Percentiles rank a stretch among this genome's conserved stretches.
phyloP scores from a whole-genome alignment of 129 eudicot species.

The Cynara cardunculus region DNA sequence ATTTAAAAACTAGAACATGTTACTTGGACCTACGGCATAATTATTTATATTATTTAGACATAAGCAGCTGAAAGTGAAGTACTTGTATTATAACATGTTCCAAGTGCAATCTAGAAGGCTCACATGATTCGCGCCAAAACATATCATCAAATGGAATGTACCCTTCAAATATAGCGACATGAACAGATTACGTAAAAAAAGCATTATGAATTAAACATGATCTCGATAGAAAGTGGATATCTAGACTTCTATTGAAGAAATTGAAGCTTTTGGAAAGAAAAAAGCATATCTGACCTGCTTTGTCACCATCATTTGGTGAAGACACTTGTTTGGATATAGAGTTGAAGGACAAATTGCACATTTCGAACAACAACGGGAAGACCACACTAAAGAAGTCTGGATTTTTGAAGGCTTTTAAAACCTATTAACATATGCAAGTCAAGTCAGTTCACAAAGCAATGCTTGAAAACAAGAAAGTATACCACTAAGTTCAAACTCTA shows the following conservation, averaged over 20 bases:
- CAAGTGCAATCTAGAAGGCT: not conserved
- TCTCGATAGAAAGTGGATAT: not conserved
- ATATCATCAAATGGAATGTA: not conserved
- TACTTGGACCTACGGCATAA: not conserved
- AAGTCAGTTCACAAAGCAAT: slow-evolving; percentile 17
- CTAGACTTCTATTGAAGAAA: not conserved
- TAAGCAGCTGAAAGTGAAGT: not conserved
- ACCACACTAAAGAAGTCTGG: slow-evolving; percentile 72
- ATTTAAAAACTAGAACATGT: not conserved
- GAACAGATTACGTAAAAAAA: not conserved
- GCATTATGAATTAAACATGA: not conserved
- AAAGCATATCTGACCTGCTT: slow-evolving; percentile 46
- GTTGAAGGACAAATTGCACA: slow-evolving; percentile 42
- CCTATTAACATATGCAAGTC: slow-evolving; percentile 36
- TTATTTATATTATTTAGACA: not conserved
- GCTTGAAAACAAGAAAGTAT: not conserved
- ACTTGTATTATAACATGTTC: not conserved
- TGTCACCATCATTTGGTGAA: slow-evolving; percentile 37
- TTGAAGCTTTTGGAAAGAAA: not conserved
- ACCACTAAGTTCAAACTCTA: not conserved
- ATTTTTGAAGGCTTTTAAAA: slow-evolving; percentile 68
- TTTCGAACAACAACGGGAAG: slow-evolving; percentile 63
- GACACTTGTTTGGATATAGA: slow-evolving; percentile 40
- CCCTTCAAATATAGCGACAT: not conserved
- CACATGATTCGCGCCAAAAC: no score